A percentile compares a stretch with the other conserved stretches of the same genome.
Conservation (phyloP, 2,329 filamentous ascomycete species). For the Penicillium crustosum region DNA sequence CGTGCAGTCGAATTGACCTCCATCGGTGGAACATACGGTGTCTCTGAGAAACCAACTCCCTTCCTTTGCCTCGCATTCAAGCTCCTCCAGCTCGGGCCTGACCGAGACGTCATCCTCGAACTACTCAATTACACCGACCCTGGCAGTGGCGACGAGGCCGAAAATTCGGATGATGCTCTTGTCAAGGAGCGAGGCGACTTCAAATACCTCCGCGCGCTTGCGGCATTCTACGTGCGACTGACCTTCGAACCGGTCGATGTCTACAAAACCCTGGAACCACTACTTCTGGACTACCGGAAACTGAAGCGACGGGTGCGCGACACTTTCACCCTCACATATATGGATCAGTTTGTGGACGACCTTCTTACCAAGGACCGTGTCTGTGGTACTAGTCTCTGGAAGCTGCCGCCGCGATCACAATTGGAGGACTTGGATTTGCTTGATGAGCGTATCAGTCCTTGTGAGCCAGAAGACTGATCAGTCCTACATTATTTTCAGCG, state of each 20-base stretch:
- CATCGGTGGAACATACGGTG: constrained; percentile 84
- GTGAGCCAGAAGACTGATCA: constrained; percentile 3
- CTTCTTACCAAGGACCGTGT: constrained; percentile 84
- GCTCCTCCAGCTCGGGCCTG: constrained; percentile 81
- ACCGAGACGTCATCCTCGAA: constrained; percentile 72
- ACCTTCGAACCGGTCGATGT: constrained; percentile 81
- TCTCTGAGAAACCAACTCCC: constrained; percentile 77
- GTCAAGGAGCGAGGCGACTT: constrained; percentile 48
- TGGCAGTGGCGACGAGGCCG: constrained; percentile 50
- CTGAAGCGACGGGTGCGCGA: constrained; percentile 72
- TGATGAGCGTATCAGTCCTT: constrained; percentile 78
- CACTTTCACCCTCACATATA: constrained; percentile 71
- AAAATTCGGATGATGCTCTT: constrained; percentile 30
- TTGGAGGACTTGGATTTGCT: constrained; percentile 86
- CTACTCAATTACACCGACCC: constrained; percentile 78
- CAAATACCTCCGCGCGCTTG: constrained; percentile 83
- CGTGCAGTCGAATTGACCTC: constrained; percentile 81
- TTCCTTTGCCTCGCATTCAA: constrained; percentile 96
- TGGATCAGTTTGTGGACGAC: constrained; percentile 95
- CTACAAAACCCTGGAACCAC: constrained; percentile 76
- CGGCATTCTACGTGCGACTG: constrained; percentile 88
- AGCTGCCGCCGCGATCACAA: constrained; percentile 77
- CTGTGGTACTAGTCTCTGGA: constrained; percentile 89
- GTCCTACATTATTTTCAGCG: neutral
- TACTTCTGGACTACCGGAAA: constrained; percentile 79